A percentile compares a stretch with the other conserved stretches of the same genome.
These are phyloP conservation scores for Kwoniella dejecticola DNA, from an alignment of 768 basidiomycete species.

Conservation along the genomic window DNA sequence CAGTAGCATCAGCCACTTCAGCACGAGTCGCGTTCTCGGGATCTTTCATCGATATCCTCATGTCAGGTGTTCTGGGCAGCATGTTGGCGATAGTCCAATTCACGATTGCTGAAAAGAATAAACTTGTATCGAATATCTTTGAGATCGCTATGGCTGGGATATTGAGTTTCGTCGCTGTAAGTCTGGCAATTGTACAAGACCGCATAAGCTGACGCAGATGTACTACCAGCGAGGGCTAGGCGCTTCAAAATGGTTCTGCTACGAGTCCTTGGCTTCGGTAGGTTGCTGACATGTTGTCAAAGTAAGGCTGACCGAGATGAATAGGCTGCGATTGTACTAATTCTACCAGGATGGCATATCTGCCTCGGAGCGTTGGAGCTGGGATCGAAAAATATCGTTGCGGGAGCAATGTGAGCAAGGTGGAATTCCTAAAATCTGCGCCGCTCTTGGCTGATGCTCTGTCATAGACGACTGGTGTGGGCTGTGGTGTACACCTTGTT, in stretches of 20 bases:
- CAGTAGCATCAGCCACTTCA: slow-evolving; percentile 40
- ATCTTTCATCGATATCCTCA: slow-evolving; percentile 45
- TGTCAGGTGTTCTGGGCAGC: slow-evolving; percentile 35
- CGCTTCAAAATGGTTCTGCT: slow-evolving; percentile 34
- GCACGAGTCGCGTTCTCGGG: slow-evolving; percentile 45
- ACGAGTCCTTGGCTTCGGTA: slow-evolving; percentile 41
- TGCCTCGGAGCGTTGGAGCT: slow-evolving; percentile 47
- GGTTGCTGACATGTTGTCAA: neutral
- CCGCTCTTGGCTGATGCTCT: neutral
- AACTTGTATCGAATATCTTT: slow-evolving; percentile 40
- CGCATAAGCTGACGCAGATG: slow-evolving; percentile 3
- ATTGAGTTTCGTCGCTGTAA: slow-evolving; percentile 42
- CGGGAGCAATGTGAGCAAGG: slow-evolving; percentile 38
- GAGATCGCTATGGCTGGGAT: slow-evolving; percentile 47
- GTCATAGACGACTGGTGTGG: slow-evolving; percentile 39
- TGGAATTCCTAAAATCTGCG: neutral
- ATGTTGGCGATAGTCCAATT: slow-evolving; percentile 38
- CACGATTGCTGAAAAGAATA: slow-evolving; percentile 35
- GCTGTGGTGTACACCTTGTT: slow-evolving; percentile 49
- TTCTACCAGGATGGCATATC: slow-evolving; percentile 48
- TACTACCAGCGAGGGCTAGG: slow-evolving; percentile 19
- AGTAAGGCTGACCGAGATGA: neutral
- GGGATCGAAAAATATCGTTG: slow-evolving; percentile 43
- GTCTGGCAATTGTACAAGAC: neutral
- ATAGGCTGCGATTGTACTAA: slow-evolving; percentile 40